Conservation (phyloP, 768 basidiomycete genomes). For the Trametes gibbosa region DNA sequence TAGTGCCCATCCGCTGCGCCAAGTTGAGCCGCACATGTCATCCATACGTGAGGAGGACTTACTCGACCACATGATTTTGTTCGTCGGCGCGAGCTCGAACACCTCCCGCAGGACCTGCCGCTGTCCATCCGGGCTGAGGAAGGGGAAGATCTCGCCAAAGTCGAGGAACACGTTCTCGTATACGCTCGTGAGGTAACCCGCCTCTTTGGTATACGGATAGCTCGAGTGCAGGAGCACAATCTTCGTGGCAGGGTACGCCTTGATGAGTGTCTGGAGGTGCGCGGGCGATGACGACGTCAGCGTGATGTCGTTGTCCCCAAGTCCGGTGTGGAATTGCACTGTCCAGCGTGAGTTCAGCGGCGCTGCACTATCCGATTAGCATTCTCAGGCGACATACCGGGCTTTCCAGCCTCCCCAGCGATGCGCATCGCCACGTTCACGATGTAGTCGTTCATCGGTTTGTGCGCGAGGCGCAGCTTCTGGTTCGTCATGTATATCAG, state of each 20-base stretch:
- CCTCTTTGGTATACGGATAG: constrained; percentile 79
- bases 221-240: constrained; percentile 73
- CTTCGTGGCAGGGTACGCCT: constrained; percentile 53
- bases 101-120: constrained; percentile 55
- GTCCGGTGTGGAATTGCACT: constrained; percentile 87
- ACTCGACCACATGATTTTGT: constrained; percentile 84
- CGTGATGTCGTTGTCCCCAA: constrained; percentile 72
- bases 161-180: constrained; percentile 77
- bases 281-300: constrained; percentile 59
- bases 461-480: constrained; percentile 54
- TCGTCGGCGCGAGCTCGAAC: constrained; percentile 70
- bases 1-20: constrained; percentile 58
- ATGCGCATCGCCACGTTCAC: constrained; percentile 55
- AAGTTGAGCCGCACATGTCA: not conserved
- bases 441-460: constrained; percentile 64
- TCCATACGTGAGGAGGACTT: constrained; percentile 22
- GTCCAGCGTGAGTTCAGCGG: not conserved
- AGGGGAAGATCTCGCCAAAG: constrained; percentile 77
- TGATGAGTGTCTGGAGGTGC: constrained; percentile 66
- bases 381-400: too few species aligned
- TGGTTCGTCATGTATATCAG: constrained; percentile 35
- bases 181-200: constrained; percentile 70
- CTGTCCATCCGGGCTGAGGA: constrained; percentile 64
- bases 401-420: constrained; percentile 52
- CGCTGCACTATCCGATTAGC: too few species aligned